Percentiles rank a stretch among this genome's conserved stretches.
These are phyloP conservation scores for Anisodus acutangulus DNA, from an alignment of 257 asterid species.

Conservation along the genomic window DNA sequence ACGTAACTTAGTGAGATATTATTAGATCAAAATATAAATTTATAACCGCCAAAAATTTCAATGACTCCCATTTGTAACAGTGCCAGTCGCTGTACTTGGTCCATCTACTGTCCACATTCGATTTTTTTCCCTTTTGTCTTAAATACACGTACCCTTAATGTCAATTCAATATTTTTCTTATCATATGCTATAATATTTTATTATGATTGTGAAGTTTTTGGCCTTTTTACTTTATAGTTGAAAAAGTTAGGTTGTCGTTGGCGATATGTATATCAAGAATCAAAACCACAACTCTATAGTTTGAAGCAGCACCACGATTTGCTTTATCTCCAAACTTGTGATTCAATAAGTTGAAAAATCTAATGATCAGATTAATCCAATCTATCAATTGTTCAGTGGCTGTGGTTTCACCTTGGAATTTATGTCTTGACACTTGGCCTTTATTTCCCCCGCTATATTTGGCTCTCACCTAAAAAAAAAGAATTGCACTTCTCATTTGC, in stretches of 20 bases:
- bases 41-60: too few relatives aligned
- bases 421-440: conserved; percentile 43
- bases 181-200: not conserved
- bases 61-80: not conserved
- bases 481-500: conserved; percentile 16
- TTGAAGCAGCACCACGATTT: conserved; percentile 60
- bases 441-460: not conserved
- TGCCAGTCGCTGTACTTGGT: not conserved
- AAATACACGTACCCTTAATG: not conserved
- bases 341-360: conserved; percentile 31
- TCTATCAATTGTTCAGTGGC: conserved; percentile 60
- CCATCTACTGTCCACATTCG: not conserved
- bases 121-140: not conserved
- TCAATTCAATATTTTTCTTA: not conserved
- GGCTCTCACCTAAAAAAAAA: not conserved
- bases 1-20: too few relatives aligned
- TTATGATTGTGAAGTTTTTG: not conserved
- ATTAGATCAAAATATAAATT: too few relatives aligned
- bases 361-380: conserved; percentile 41
- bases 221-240: not conserved
- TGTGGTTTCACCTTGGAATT: conserved; percentile 42
- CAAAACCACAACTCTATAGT: conserved; percentile 27
- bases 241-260: not conserved
- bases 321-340: conserved; percentile 51
- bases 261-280: conserved; percentile 23